Conservation (phyloP, 768 basidiomycete genomes). For the Cyclocybe cylindracea region DNA sequence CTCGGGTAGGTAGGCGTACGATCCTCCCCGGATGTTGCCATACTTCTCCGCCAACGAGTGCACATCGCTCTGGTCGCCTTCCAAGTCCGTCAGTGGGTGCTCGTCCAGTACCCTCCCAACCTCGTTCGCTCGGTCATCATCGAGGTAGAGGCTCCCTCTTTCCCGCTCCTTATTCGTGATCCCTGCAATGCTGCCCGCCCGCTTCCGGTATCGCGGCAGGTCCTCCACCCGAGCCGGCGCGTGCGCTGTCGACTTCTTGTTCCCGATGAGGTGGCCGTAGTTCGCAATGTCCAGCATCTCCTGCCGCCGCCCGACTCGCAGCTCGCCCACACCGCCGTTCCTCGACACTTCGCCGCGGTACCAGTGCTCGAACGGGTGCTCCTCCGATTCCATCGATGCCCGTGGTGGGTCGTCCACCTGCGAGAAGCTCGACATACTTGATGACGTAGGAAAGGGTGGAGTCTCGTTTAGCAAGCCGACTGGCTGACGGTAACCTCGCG, state of each 20-base stretch:
- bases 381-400: conserved; percentile 73
- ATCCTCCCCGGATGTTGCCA: conserved; percentile 18
- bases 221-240: conserved; percentile 22
- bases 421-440: conserved; percentile 41
- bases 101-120: conserved; percentile 72
- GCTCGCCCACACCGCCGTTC: conserved; percentile 87
- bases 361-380: conserved; percentile 87
- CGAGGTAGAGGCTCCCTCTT: conserved; percentile 68
- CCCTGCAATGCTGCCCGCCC: conserved; percentile 68
- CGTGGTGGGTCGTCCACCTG: conserved; percentile 45
- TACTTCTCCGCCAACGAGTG: conserved; percentile 32
- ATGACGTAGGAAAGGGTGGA: conserved; percentile 54
- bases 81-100: conserved; percentile 72
- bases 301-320: conserved; percentile 68
- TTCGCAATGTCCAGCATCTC: conserved; percentile 91
- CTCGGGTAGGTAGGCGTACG: conserved; percentile 26
- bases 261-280: conserved; percentile 65
- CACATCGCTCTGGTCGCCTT: conserved; percentile 52
- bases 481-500: conserved; percentile 9
- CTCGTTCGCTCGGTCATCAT: conserved; percentile 51
- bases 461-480: conserved; percentile 61
- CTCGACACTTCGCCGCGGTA: conserved; percentile 85
- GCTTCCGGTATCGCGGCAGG: conserved; percentile 41
- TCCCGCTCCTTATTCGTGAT: conserved; percentile 53
- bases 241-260: conserved; percentile 27